A percentile compares a stretch with the other conserved stretches of the same genome.
Evolutionary conservation across 2,329 filamentous ascomycete genomes (phyloP).

Genomic region (Knufia fluminis): DNA sequence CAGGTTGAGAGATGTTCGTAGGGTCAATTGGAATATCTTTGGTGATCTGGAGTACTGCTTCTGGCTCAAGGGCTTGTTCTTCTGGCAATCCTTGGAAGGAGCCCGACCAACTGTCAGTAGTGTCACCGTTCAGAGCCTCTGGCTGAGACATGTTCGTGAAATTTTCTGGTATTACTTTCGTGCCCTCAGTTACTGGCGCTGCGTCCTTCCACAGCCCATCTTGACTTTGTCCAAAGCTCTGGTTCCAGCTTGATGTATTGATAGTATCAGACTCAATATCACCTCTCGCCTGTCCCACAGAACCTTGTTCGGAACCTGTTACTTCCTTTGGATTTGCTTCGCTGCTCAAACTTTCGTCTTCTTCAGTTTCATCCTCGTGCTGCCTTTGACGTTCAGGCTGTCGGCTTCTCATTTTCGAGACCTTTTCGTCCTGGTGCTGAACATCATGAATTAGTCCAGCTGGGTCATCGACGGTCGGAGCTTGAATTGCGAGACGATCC

Average conservation of each 20-base stretch:
- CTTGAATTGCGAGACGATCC: neutral
- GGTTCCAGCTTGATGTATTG: neutral
- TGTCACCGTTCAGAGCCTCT: too few relatives aligned
- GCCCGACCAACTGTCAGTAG: neutral
- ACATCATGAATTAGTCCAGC: constrained; percentile 9
- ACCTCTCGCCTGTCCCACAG: neutral
- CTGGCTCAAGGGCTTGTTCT: too few relatives aligned
- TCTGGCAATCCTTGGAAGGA: neutral
- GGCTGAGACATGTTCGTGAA: too few relatives aligned
- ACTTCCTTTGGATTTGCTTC: neutral
- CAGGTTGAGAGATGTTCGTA: neutral
- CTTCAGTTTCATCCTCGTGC: constrained; percentile 14
- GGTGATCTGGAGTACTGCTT: too few relatives aligned
- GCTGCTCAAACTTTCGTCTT: neutral
- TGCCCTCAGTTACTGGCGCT: neutral
- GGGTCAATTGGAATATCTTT: neutral
- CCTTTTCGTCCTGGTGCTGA: constrained; percentile 14
- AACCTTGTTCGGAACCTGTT: neutral
- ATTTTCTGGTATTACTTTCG: neutral
- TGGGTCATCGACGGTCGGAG: neutral
- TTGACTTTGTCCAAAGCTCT: neutral
- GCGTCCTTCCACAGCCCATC: neutral
- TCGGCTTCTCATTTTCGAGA: constrained; percentile 6
- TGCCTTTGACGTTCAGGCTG: constrained; percentile 11
- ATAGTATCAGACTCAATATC: neutral